These are phyloP conservation scores for Copromyces sp. DNA, from an alignment of 495 filamentous ascomycete species.

Conservation along the genomic window DNA sequence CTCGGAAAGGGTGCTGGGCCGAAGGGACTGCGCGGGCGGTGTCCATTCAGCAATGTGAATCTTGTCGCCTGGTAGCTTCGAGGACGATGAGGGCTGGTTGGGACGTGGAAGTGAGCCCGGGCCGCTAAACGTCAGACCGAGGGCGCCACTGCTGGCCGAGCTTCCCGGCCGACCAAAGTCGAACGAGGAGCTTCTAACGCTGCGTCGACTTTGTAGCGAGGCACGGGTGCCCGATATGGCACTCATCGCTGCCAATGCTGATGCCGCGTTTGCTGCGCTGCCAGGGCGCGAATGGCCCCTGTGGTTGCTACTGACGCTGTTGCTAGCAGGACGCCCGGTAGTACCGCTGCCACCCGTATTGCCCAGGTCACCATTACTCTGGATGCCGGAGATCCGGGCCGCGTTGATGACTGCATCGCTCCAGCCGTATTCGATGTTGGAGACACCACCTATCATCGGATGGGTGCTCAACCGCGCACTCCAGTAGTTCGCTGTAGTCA, in stretches of 20 bases:
- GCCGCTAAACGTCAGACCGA: conserved; percentile 32
- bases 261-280: conserved; percentile 24
- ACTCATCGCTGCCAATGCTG: conserved; percentile 6
- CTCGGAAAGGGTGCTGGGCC: conserved; percentile 66
- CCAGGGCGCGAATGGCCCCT: conserved; percentile 32
- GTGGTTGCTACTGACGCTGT: conserved; percentile 11
- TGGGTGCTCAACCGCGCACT: conserved; percentile 87
- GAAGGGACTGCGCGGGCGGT: conserved; percentile 86
- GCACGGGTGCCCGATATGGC: conserved; percentile 9
- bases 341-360: conserved; percentile 34
- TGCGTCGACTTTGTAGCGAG: conserved; percentile 35
- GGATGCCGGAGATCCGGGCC: conserved; percentile 19
- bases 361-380: conserved; percentile 22
- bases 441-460: conserved; percentile 81
- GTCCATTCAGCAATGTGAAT: conserved; percentile 83
- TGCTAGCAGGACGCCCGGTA: conserved; percentile 13
- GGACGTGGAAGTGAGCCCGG: conserved; percentile 17
- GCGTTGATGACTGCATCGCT: conserved; percentile 78
- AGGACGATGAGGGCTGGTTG: not conserved
- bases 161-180: conserved; percentile 34
- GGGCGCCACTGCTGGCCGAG: conserved; percentile 56
- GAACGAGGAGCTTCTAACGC: conserved; percentile 31
- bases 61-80: conserved; percentile 71
- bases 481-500: conserved; percentile 96
- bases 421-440: conserved; percentile 98